A percentile compares a stretch with the other conserved stretches of the same genome.
These are phyloP conservation scores for Aureoboletus auriporus DNA, from an alignment of 768 basidiomycete species.

Conservation along the genomic window DNA sequence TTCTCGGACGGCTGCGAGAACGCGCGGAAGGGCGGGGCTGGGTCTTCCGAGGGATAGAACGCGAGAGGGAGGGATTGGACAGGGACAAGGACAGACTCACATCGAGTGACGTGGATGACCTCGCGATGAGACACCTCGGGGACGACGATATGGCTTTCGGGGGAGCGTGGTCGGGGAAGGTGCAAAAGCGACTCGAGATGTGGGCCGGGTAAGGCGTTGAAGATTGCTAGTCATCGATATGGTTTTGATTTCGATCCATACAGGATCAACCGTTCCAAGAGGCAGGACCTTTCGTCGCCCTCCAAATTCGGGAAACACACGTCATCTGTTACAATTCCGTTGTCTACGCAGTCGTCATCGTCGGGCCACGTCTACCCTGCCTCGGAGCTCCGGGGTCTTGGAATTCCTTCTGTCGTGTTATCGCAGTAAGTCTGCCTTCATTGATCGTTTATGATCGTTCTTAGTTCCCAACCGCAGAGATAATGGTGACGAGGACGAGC, in stretches of 20 bases:
- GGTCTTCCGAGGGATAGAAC: conserved; percentile 13
- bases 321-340: conserved; percentile 27
- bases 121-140: conserved; percentile 15
- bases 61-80: conserved; percentile 26
- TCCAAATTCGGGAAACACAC: conserved; percentile 19
- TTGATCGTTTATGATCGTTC: background rate
- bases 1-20: conserved; percentile 25
- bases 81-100: conserved; percentile 26
- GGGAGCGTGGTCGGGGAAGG: conserved; percentile 38
- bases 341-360: conserved; percentile 34
- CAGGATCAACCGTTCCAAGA: conserved; percentile 35
- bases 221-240: background rate
- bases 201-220: conserved; percentile 42
- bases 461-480: conserved; percentile 10
- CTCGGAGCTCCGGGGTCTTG: conserved; percentile 24
- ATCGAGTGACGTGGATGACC: conserved; percentile 30
- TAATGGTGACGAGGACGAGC: conserved; percentile 54
- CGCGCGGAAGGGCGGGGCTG: conserved; percentile 23
- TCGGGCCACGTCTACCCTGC: conserved; percentile 26
- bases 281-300: conserved; percentile 23
- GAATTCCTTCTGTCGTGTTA: conserved; percentile 38
- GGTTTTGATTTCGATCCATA: conserved; percentile 11
- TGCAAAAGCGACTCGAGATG: conserved; percentile 45
- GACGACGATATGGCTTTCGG: conserved; percentile 32
- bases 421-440: conserved; percentile 30